Conservation (phyloP, 1,139 yeast genomes). For the Blastobotrys persicus region DNA sequence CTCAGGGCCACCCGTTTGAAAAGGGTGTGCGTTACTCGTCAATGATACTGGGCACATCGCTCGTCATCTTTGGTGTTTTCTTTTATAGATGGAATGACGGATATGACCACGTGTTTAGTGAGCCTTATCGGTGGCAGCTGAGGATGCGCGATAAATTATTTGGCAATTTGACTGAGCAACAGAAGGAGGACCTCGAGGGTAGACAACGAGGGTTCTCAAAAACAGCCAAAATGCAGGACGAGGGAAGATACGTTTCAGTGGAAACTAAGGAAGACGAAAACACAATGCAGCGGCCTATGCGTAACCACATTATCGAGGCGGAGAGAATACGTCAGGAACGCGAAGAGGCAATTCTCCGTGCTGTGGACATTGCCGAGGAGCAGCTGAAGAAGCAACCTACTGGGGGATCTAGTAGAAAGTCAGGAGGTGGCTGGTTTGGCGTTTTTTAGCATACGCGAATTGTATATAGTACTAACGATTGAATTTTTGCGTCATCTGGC, state of each 20-base stretch:
- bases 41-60: slow-evolving; percentile 25
- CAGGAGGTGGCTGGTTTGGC: slow-evolving; percentile 14
- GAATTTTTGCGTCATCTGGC: neutral
- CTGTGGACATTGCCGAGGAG: slow-evolving; percentile 48
- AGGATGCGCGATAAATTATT: slow-evolving; percentile 51
- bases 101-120: slow-evolving; percentile 69
- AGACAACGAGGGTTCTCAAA: slow-evolving; percentile 36
- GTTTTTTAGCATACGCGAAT: neutral
- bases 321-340: slow-evolving; percentile 65
- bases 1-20: slow-evolving; percentile 55
- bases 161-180: slow-evolving; percentile 55
- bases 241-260: slow-evolving; percentile 17
- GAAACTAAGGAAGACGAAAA: slow-evolving; percentile 30
- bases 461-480: slow-evolving; percentile 7
- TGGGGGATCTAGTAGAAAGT: slow-evolving; percentile 9
- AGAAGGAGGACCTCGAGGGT: slow-evolving; percentile 59
- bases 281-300: slow-evolving; percentile 65
- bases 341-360: slow-evolving; percentile 64
- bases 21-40: slow-evolving; percentile 39
- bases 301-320: slow-evolving; percentile 72
- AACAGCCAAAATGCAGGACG: slow-evolving; percentile 17
- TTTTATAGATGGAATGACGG: slow-evolving; percentile 86
- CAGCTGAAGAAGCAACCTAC: slow-evolving; percentile 14
- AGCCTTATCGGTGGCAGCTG: slow-evolving; percentile 62
- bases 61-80: slow-evolving; percentile 50